phyloP scores from a whole-genome alignment of 108 stramenopile species.

The Ochromonas danica region DNA sequence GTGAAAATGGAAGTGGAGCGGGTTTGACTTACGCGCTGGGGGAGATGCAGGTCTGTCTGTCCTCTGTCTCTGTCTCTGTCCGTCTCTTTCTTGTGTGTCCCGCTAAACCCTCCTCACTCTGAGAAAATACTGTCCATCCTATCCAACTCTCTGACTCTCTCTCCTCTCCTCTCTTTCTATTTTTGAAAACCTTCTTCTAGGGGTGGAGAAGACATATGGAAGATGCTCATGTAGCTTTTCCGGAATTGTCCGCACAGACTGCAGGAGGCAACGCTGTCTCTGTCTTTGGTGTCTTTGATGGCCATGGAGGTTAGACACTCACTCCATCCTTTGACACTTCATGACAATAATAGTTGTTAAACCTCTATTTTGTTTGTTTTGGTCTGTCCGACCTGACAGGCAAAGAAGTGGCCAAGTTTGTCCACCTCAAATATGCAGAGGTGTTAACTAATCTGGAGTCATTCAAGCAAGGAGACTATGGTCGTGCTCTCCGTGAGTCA shows the following conservation, averaged over 20 bases:
- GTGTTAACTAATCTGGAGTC: constrained; percentile 40
- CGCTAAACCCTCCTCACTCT: not conserved
- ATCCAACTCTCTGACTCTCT: not conserved
- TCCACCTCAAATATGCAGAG: constrained; percentile 32
- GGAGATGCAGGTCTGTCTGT: constrained; percentile 25
- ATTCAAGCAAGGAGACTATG: constrained; percentile 44
- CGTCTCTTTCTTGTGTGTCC: not conserved
- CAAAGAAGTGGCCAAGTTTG: constrained; percentile 60
- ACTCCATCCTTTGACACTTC: not conserved
- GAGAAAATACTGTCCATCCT: not conserved
- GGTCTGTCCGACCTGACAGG: constrained; percentile 42
- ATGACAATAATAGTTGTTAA: not conserved
- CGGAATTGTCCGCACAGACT: constrained; percentile 53
- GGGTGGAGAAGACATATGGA: constrained; percentile 97
- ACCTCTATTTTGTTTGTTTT: not conserved
- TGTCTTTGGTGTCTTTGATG: constrained; percentile 83
- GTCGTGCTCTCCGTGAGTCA: constrained; percentile 34
- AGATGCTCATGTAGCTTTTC: constrained; percentile 85
- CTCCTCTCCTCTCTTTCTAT: constrained; percentile 33
- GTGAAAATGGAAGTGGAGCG: not conserved
- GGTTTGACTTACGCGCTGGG: constrained; percentile 8
- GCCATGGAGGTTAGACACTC: constrained; percentile 78
- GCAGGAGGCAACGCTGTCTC: constrained; percentile 41
- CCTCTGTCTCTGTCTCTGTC: not conserved
- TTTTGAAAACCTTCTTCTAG: constrained; percentile 31